These are phyloP conservation scores for Pyricularia pennisetigena DNA, from an alignment of 2,329 filamentous ascomycete species.

Conservation along the genomic window DNA sequence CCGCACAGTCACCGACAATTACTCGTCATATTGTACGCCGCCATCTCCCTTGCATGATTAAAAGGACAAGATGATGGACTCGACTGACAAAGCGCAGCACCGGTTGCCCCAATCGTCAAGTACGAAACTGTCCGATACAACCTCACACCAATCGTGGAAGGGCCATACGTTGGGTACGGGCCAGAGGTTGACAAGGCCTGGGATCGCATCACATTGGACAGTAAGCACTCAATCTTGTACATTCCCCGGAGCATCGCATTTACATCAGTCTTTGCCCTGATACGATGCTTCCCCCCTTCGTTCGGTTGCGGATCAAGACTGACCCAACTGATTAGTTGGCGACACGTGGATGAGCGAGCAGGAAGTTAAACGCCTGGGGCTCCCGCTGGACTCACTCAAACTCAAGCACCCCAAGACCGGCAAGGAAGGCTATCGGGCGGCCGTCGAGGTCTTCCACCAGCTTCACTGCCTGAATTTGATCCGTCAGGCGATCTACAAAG, in stretches of 20 bases:
- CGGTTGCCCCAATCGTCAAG: constrained; percentile 33
- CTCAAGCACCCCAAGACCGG: constrained; percentile 46
- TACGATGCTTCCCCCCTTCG: background rate
- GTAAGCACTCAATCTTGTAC: constrained; percentile 13
- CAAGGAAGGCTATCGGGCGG: constrained; percentile 48
- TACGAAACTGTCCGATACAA: constrained; percentile 42
- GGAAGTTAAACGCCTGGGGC: constrained; percentile 41
- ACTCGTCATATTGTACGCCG: constrained; percentile 27
- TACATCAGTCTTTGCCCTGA: too few species aligned
- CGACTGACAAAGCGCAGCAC: constrained; percentile 25
- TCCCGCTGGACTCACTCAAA: constrained; percentile 42
- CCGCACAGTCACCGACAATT: constrained; percentile 23
- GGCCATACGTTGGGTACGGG: constrained; percentile 44
- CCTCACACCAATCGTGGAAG: constrained; percentile 32
- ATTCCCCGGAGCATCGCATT: background rate
- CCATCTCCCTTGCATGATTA: background rate
- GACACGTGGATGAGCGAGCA: constrained; percentile 48
- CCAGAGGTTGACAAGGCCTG: constrained; percentile 47
- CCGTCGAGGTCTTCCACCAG: constrained; percentile 14
- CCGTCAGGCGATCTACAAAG: background rate
- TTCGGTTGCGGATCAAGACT: background rate
- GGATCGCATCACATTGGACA: constrained; percentile 40
- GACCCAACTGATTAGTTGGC: constrained; percentile 31
- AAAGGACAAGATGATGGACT: background rate
- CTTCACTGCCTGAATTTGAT: constrained; percentile 5